A percentile compares a stretch with the other conserved stretches of the same genome.
These are phyloP conservation scores for Pinus tabuliformis DNA, from an alignment of 75 land plant genomes.

Conservation along the genomic window DNA sequence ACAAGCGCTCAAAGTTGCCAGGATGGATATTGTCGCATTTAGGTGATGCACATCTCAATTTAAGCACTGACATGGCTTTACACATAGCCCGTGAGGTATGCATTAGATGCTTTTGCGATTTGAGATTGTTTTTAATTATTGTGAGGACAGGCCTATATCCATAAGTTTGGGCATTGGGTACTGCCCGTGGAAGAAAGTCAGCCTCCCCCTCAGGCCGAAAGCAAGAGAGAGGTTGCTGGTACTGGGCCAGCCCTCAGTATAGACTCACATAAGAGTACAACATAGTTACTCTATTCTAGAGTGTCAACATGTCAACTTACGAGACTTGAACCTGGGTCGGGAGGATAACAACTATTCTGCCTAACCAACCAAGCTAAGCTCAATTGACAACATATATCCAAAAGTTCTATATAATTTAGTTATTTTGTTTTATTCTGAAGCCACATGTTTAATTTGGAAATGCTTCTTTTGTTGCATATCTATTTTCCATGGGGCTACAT, in stretches of 20 bases:
- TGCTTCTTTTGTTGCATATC: not conserved
- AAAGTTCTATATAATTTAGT: not conserved
- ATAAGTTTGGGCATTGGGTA: too few relatives aligned
- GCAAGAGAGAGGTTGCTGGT: too few relatives aligned
- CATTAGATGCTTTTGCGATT: not conserved
- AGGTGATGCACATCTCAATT: slow-evolving; percentile 87
- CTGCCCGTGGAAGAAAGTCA: too few relatives aligned
- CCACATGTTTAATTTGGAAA: not conserved
- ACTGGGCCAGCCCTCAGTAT: too few relatives aligned
- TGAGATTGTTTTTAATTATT: not conserved
- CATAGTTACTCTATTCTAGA: too few relatives aligned
- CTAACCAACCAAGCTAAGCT: too few relatives aligned
- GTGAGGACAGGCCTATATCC: not conserved
- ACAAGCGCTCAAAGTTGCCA: slow-evolving; percentile 96
- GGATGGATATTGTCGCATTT: slow-evolving; percentile 90
- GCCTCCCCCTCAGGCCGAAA: too few relatives aligned
- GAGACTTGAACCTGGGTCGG: too few relatives aligned
- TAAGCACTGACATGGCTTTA: slow-evolving; percentile 97
- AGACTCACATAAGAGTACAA: too few relatives aligned
- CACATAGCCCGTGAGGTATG: slow-evolving; percentile 94
- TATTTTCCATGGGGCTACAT: not conserved
- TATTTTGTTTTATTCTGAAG: not conserved
- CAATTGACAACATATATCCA: not conserved
- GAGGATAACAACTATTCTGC: too few relatives aligned
- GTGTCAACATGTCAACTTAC: too few relatives aligned